phyloP scores from a whole-genome alignment of 352 stramenopile genomes.

The Saprolegnia parasitica region DNA sequence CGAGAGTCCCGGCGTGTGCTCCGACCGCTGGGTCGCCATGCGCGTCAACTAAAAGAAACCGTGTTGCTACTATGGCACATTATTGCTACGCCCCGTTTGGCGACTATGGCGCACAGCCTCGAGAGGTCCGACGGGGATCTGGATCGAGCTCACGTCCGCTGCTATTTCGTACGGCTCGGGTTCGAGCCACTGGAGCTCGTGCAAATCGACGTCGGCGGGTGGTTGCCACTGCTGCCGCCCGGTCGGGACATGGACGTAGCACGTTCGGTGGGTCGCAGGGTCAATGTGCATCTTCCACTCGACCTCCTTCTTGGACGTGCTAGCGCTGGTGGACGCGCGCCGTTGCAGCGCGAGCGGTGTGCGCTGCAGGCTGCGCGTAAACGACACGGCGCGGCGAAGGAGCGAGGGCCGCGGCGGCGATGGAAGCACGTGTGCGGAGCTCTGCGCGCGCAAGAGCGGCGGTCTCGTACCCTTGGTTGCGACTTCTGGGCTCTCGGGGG shows the following conservation, averaged over 20 bases:
- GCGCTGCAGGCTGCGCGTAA: slow-evolving; percentile 9
- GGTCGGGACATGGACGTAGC: slow-evolving; percentile 20
- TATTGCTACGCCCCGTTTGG: not conserved
- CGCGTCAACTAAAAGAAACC: not conserved
- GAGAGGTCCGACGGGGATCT: not conserved
- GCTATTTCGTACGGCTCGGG: not conserved
- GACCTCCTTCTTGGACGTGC: not conserved
- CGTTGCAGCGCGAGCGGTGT: slow-evolving; percentile 14
- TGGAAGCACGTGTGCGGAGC: not conserved
- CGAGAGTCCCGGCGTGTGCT: not conserved
- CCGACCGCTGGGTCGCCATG: not conserved
- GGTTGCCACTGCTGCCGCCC: slow-evolving; percentile 21
- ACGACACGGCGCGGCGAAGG: not conserved
- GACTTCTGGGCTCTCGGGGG: too few species aligned
- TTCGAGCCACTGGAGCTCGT: slow-evolving; percentile 19
- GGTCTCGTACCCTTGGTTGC: not conserved
- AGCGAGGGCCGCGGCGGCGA: slow-evolving; percentile 1
- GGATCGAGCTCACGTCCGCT: not conserved
- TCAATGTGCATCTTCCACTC: slow-evolving; percentile 30
- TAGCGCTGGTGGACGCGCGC: slow-evolving; percentile 2
- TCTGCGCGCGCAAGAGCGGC: not conserved
- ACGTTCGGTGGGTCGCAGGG: slow-evolving; percentile 19
- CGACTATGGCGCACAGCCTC: slow-evolving; percentile 15
- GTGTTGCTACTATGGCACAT: not conserved
- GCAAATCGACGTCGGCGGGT: slow-evolving; percentile 2